Conservation (phyloP, 257 asterid species). For the Solanum chmielewskii region DNA sequence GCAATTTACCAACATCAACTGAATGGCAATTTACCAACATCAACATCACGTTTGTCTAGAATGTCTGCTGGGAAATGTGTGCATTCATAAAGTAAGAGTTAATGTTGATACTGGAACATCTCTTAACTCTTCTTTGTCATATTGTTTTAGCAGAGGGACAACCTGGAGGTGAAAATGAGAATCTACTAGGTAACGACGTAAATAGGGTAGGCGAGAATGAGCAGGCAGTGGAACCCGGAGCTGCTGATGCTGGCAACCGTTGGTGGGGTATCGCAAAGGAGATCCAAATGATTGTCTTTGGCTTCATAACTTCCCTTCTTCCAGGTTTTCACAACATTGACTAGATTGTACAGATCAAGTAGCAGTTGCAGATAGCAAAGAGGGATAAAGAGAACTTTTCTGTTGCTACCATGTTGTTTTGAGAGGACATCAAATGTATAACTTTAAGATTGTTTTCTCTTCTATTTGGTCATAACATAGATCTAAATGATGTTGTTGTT, state of each 20-base stretch:
- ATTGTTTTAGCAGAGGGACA: conserved; percentile 38
- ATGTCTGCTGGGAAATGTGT: background rate
- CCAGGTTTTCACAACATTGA: conserved; percentile 91
- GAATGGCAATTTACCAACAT: background rate
- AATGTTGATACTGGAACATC: background rate
- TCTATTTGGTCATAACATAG: background rate
- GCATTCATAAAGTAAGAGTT: background rate
- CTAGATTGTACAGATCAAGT: conserved; percentile 14
- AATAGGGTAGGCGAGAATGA: conserved; percentile 41
- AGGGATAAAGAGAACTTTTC: background rate
- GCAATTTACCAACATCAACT: background rate
- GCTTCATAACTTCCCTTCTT: conserved; percentile 90
- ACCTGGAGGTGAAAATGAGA: conserved; percentile 41
- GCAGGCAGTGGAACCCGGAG: conserved; percentile 33
- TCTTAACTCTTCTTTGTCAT: background rate
- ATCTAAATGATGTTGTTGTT: background rate
- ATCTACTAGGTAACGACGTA: conserved; percentile 28
- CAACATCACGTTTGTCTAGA: background rate
- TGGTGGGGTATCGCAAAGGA: conserved; percentile 77
- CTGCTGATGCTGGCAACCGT: conserved; percentile 47
- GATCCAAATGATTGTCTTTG: conserved; percentile 75
- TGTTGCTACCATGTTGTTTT: background rate
- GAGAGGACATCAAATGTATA: background rate
- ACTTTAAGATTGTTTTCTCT: background rate
- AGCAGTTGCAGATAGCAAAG: background rate